Evolutionary conservation across 257 asterid genomes (phyloP).

Genomic region (Scutellaria barbata): DNA sequence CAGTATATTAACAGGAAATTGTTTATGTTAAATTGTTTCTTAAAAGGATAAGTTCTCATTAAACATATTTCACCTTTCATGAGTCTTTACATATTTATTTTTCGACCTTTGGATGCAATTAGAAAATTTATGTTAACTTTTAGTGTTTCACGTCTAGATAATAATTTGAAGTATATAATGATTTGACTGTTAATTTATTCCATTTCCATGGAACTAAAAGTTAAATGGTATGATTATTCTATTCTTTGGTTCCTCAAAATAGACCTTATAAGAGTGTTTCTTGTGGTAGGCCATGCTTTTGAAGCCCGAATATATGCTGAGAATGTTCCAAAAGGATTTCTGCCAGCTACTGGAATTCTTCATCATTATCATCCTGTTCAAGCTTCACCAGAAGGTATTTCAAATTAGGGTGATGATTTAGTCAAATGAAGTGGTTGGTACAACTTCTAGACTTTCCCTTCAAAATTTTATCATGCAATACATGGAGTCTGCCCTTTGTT

Average conservation of each 20-base stretch:
- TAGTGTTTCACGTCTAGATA: not conserved
- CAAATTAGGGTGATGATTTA: conserved; percentile 23
- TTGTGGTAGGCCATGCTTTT: conserved; percentile 89
- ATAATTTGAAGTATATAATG: not conserved
- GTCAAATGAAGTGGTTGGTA: conserved; percentile 20
- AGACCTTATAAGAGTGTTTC: conserved; percentile 13
- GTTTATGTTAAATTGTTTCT: conserved; percentile 7
- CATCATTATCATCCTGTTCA: conserved; percentile 91
- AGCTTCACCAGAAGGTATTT: conserved; percentile 74
- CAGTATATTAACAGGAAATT: not conserved
- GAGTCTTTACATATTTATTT: not conserved
- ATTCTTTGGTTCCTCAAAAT: conserved; percentile 2
- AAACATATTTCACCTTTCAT: conserved; percentile 6
- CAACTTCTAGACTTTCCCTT: conserved; percentile 22
- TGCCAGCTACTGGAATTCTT: conserved; percentile 95
- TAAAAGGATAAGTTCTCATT: conserved; percentile 13
- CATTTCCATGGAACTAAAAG: not conserved
- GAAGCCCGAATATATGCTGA: conserved; percentile 99
- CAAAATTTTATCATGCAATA: conserved; percentile 21
- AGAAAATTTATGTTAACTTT: not conserved
- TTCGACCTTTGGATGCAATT: conserved; percentile 11
- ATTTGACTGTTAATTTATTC: conserved; percentile 21
- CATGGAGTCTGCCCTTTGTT: conserved; percentile 26
- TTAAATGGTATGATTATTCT: conserved; percentile 5
- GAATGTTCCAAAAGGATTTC: conserved; percentile 95